Evolutionary conservation across 2,329 filamentous ascomycete species (phyloP).

Genomic region (Diaporthe australafricana): DNA sequence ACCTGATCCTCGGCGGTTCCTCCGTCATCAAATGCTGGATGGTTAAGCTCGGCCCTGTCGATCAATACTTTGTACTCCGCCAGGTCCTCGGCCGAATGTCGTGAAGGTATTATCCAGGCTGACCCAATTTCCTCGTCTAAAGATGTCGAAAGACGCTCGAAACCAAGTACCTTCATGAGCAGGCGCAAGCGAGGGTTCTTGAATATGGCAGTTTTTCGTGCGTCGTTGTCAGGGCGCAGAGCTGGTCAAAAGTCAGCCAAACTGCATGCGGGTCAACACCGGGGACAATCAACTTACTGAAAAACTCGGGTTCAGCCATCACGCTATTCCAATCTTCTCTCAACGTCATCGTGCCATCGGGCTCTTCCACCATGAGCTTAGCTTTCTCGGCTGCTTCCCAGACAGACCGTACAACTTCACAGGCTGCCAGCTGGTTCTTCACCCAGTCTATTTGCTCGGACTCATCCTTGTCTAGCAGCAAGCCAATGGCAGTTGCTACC

Average conservation of each 20-base stretch:
- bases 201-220: constrained; percentile 80
- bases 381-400: constrained; percentile 82
- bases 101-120: constrained; percentile 80
- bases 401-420: constrained; percentile 77
- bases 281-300: constrained; percentile 57
- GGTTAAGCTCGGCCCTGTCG: constrained; percentile 81
- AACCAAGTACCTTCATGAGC: constrained; percentile 80
- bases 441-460: constrained; percentile 84
- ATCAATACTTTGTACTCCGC: constrained; percentile 78
- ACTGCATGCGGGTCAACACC: too few relatives aligned
- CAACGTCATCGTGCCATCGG: constrained; percentile 35
- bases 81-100: constrained; percentile 72
- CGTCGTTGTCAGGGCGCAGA: constrained; percentile 73
- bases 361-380: constrained; percentile 57
- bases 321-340: constrained; percentile 42
- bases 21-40: constrained; percentile 81
- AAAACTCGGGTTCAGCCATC: constrained; percentile 57
- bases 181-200: constrained; percentile 90
- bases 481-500: constrained; percentile 82
- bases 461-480: constrained; percentile 83
- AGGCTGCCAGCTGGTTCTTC: constrained; percentile 75
- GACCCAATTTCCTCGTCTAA: constrained; percentile 80
- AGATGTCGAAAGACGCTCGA: constrained; percentile 67
- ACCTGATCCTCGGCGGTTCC: constrained; percentile 81
- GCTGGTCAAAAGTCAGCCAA: constrained; percentile 50